Evolutionary conservation across 805 yeast species (phyloP).

Genomic region (Clavispora vitiphila): DNA sequence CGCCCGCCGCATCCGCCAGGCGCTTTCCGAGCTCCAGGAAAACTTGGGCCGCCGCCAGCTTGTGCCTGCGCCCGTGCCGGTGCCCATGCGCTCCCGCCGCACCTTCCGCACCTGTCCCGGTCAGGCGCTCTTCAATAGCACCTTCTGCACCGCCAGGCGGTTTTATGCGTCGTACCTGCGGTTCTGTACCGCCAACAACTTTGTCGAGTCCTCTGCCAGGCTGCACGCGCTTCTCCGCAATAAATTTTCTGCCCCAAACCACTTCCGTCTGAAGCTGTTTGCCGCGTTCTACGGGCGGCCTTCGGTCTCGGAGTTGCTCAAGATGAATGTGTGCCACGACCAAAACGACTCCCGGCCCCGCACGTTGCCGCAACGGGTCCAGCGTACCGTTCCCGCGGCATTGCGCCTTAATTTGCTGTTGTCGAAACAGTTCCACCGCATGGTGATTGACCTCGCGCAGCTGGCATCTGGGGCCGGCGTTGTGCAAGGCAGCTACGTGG

Average conservation of each 20-base stretch:
- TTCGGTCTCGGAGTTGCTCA: slow-evolving; percentile 12
- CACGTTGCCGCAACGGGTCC: not conserved
- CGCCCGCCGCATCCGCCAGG: slow-evolving; percentile 42
- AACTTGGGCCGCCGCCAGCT: slow-evolving; percentile 19
- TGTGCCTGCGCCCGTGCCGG: slow-evolving; percentile 40
- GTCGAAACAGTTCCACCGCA: slow-evolving; percentile 18
- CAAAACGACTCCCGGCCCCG: not conserved
- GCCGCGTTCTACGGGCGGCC: slow-evolving; percentile 11
- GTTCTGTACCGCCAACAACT: slow-evolving; percentile 4
- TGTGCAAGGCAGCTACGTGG: slow-evolving; percentile 29
- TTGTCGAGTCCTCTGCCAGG: not conserved
- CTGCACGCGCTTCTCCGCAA: slow-evolving; percentile 6
- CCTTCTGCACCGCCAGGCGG: slow-evolving; percentile 8
- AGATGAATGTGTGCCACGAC: slow-evolving; percentile 5
- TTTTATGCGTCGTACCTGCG: slow-evolving; percentile 2
- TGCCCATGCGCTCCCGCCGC: slow-evolving; percentile 8
- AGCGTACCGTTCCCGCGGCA: slow-evolving; percentile 4
- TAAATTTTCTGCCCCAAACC: slow-evolving; percentile 12
- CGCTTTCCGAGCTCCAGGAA: slow-evolving; percentile 44
- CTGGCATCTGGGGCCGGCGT: slow-evolving; percentile 10
- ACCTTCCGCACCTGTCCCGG: not conserved
- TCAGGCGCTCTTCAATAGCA: not conserved
- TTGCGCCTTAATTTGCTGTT: slow-evolving; percentile 27
- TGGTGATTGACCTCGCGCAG: slow-evolving; percentile 12
- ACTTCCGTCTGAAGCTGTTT: slow-evolving; percentile 14